Conservation (phyloP, 75 land plant genomes). For the Pinus tabuliformis region DNA sequence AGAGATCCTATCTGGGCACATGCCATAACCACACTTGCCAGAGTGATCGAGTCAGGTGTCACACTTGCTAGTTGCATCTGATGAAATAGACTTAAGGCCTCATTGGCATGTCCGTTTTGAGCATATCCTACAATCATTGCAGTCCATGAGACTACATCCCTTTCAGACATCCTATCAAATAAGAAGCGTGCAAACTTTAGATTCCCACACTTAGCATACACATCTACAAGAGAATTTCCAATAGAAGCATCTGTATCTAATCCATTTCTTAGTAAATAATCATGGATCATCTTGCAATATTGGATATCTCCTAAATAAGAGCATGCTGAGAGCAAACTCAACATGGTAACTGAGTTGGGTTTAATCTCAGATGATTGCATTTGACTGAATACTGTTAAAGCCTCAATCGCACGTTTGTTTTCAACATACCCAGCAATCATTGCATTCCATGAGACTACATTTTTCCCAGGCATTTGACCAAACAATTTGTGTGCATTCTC, state of each 20-base stretch:
- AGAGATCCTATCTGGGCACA: constrained; percentile 47
- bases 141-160: constrained; percentile 54
- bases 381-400: constrained; percentile 11
- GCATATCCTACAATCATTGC: constrained; percentile 54
- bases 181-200: constrained; percentile 33
- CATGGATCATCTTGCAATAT: constrained; percentile 31
- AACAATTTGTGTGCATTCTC: constrained; percentile 22
- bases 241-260: constrained; percentile 41
- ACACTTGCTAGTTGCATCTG: constrained; percentile 43
- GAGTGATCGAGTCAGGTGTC: constrained; percentile 45
- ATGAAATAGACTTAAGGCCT: constrained; percentile 47
- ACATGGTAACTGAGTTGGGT: constrained; percentile 14
- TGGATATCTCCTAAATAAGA: constrained; percentile 4
- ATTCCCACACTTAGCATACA: constrained; percentile 41
- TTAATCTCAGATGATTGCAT: constrained; percentile 10
- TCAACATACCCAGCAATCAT: constrained; percentile 26
- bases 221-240: constrained; percentile 36
- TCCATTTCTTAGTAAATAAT: constrained; percentile 30
- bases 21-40: constrained; percentile 46
- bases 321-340: constrained; percentile 26
- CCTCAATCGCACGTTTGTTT: not conserved
- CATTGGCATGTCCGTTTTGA: constrained; percentile 41
- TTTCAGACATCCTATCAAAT: constrained; percentile 28
- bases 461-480: not conserved
- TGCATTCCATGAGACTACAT: not conserved